Evolutionary conservation across 768 basidiomycete genomes (phyloP).

Genomic region (Pleurotus tuoliensis): DNA sequence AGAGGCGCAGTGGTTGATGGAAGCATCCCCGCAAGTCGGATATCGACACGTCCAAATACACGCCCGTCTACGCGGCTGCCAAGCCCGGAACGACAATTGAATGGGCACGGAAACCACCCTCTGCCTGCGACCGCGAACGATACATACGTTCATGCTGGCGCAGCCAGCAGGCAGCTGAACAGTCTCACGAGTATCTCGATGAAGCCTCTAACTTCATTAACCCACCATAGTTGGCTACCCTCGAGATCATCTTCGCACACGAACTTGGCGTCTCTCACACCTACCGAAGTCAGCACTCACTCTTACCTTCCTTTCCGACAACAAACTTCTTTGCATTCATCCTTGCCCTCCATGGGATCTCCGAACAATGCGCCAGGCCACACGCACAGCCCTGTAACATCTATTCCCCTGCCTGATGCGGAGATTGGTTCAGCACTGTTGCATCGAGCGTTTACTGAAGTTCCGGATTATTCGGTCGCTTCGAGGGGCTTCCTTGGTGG

Average conservation of each 20-base stretch:
- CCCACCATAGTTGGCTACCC: conserved; percentile 37
- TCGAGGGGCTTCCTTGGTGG: conserved; percentile 88
- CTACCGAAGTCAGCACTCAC: not conserved
- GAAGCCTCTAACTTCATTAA: conserved; percentile 56
- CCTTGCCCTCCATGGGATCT: not conserved
- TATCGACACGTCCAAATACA: conserved; percentile 21
- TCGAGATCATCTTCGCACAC: conserved; percentile 32
- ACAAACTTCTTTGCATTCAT: not conserved
- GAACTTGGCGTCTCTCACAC: conserved; percentile 4
- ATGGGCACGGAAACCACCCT: conserved; percentile 1
- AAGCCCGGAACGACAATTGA: conserved; percentile 49
- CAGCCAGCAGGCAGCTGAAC: conserved; percentile 47
- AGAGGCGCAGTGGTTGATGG: conserved; percentile 2
- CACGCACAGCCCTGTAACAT: not conserved
- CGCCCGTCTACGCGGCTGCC: conserved; percentile 43
- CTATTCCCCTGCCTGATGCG: conserved; percentile 10
- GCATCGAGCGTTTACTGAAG: conserved; percentile 65
- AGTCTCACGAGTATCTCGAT: conserved; percentile 55
- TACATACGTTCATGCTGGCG: conserved; percentile 48
- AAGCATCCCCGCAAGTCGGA: conserved; percentile 13
- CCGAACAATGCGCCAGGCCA: conserved; percentile 18
- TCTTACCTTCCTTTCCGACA: not conserved
- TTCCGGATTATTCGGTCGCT: conserved; percentile 85
- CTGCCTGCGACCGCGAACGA: conserved; percentile 26
- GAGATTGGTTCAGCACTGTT: conserved; percentile 32